These are phyloP conservation scores for Trypanosoma melophagium DNA, from an alignment of 208 protist genomes.

Conservation along the genomic window DNA sequence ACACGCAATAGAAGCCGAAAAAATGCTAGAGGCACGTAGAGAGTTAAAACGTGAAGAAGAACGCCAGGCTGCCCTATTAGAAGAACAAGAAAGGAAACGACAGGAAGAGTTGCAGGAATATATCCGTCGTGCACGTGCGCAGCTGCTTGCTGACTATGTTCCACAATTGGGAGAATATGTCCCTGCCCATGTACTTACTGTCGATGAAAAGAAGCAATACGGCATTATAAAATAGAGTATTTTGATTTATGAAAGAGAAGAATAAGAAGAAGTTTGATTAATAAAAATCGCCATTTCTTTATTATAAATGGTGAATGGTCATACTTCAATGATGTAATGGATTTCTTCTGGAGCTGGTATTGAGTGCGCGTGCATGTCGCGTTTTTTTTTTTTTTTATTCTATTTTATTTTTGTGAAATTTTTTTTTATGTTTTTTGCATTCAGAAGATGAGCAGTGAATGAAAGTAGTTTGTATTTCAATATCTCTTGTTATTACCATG, in stretches of 20 bases:
- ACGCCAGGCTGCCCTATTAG: constrained; percentile 52
- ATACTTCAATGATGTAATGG: too few species aligned
- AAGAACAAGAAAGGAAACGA: constrained; percentile 45
- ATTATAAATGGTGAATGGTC: neutral
- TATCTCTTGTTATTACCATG: too few species aligned
- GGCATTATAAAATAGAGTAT: constrained; percentile 25
- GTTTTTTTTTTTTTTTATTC: too few species aligned
- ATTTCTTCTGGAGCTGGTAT: constrained; percentile 1
- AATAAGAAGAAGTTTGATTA: neutral
- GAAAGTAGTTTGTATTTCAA: neutral
- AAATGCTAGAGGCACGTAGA: constrained; percentile 71
- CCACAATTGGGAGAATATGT: constrained; percentile 67
- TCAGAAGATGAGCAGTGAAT: constrained; percentile 11
- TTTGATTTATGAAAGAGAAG: neutral
- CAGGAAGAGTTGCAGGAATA: constrained; percentile 81
- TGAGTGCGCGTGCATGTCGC: constrained; percentile 5
- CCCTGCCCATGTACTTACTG: constrained; percentile 54
- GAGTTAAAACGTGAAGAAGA: constrained; percentile 77
- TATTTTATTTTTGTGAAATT: neutral
- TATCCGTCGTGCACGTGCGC: constrained; percentile 74
- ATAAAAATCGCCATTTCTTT: neutral
- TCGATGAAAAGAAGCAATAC: constrained; percentile 56
- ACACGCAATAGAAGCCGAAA: constrained; percentile 75
- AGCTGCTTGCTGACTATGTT: constrained; percentile 76
- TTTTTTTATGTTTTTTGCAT: neutral